Evolutionary conservation across 768 basidiomycete species (phyloP), one percentile per base, ranked within the genome.

Genomic region (Lactarius trivialis): DNA sequence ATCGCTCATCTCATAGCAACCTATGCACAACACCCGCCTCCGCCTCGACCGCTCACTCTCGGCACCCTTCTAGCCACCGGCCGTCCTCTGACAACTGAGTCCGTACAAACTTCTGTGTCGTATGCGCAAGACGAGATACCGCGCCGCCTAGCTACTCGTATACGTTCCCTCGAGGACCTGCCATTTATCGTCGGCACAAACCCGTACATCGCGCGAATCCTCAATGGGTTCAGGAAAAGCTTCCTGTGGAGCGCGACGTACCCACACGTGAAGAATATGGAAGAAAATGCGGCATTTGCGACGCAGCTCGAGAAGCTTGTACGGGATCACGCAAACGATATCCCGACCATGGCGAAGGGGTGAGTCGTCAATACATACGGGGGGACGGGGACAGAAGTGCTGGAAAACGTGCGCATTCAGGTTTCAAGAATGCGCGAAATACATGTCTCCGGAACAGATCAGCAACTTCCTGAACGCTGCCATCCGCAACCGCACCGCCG

Each of bases 261-360:
- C 69, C 83, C 85, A 7, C 75, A 78, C 1, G 82, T 93, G 58
- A 81, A 75, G 33, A 85, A 79, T 21, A 76, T 91, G 28, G 79
- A 83, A 58, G 85, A 91, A 64, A 95, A 94, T 65, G 77, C 77
- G 5, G 71, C 73, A 17, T 93, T 94, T 67, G 82, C 86, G 0
- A 78, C 81, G 55, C 78, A 84, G 64, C 77, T 95, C n/a, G 82
- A 84, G 48, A 77, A 79, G 37, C 74, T 95, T 21, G 91, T 95
- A 4, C 82, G 83, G 62, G 78, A 80, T 57, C 93, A 95, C 70
- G 81, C 88, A 1, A 88, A 94, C 73, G 93, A 95, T 71, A 91
- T 95, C 55, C 92, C 92, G 1, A 88, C 87, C 15, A 83, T 95
- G 82, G 92, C 93, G 3, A 93, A 92, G 75, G 93, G 93, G 91